Evolutionary conservation across 371 early-diverging fungal genomes (phyloP), one percentile per base, ranked within the genome.

Genomic region (Umbelopsis sp.): DNA sequence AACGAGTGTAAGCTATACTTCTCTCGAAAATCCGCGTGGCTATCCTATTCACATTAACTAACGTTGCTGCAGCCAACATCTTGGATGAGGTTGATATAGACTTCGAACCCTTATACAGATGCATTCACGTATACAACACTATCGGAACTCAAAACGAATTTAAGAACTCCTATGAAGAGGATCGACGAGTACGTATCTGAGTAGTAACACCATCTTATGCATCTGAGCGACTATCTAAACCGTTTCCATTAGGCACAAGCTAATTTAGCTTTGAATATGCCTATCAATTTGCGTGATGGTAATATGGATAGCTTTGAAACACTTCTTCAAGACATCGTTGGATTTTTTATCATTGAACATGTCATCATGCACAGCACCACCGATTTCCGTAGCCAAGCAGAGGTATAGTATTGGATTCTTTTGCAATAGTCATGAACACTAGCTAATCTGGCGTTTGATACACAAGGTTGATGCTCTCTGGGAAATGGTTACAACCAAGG

Each of bases 341-440:
- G 99, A 0, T 99, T 97, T 75, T 99, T 99, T 73, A 91, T 96
- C 57, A 91, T 98, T 20, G 99, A 99, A 72, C 91, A 95, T 65
- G 86, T 90, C 62, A 92, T 99, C 44, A 72, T 96, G 65, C 89
- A 92, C 66, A 90, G 96, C n/a, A 96, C 97, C 1, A 88, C 87
- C 20, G 92, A 96, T 67, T 98, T 99, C 74, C 87, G 98, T 69
- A 92, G 96, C 20, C 91, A 93, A 69, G 78, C 90, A 7, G 93
- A 93, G 75, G 41, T 41, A 41, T 2, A 7, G 41, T 41, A 41
- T 7, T 12, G 12, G 7, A 94, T 91, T 41, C 7, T 12, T 41
- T 0, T 41, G 7, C 41, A 41, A 41, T 41, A 41, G 7, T 10
- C 7, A 41, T 1, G 10, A 1, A 41, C 41, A 41, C 41, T 41